Conservation (phyloP, 176 grass and related monocot genomes). For the Musa troglodytarum region DNA sequence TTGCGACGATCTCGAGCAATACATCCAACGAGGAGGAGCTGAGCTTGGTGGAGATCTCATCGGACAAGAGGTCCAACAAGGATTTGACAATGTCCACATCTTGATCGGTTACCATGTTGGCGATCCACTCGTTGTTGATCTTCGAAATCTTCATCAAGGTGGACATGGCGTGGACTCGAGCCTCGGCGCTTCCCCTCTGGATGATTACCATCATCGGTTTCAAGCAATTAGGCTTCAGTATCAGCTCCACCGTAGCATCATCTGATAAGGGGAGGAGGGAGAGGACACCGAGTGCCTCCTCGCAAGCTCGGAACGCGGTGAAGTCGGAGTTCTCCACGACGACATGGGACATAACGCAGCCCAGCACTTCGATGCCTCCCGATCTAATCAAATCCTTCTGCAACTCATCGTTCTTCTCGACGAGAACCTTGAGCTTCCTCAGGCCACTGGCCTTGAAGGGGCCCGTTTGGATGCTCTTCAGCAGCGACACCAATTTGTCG, state of each 20-base stretch:
- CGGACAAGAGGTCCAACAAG: conserved; percentile 70
- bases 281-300: conserved; percentile 65
- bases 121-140: conserved; percentile 34
- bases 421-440: conserved; percentile 29
- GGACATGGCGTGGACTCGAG: conserved; percentile 51
- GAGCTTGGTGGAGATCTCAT: conserved; percentile 48
- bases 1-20: conserved; percentile 36
- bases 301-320: conserved; percentile 43
- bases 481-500: conserved; percentile 29
- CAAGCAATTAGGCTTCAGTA: conserved; percentile 39
- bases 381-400: conserved; percentile 41
- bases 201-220: conserved; percentile 40
- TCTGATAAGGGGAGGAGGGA: conserved; percentile 39
- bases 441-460: conserved; percentile 77
- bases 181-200: conserved; percentile 61
- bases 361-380: conserved; percentile 34
- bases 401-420: conserved; percentile 34
- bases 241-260: conserved; percentile 22
- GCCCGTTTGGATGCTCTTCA: conserved; percentile 37
- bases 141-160: conserved; percentile 51
- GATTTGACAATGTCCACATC: conserved; percentile 50
- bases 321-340: conserved; percentile 42
- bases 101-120: background rate
- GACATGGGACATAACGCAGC: conserved; percentile 39
- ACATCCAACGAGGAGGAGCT: conserved; percentile 69